Percentiles rank a stretch among this genome's conserved stretches.
phyloP scores from a whole-genome alignment of 1,284 basidiomycete species.

The Ustilago shanxiensis region DNA sequence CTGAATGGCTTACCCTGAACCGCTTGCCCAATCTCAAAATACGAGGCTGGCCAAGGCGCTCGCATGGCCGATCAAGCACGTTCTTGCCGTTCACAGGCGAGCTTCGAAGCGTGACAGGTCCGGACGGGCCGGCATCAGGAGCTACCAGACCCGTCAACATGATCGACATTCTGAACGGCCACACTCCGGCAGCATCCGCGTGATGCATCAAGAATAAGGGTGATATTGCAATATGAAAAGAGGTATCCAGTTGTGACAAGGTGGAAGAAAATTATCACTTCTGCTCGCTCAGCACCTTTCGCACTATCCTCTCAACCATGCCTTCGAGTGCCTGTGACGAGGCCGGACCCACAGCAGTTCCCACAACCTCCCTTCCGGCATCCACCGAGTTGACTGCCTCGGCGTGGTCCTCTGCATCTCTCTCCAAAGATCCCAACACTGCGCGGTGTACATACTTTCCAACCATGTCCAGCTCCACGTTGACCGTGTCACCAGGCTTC shows the following conservation, averaged over 20 bases:
- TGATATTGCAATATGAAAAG: background rate
- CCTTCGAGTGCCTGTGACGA: conserved; percentile 47
- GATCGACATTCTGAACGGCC: conserved; percentile 16
- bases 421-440: conserved; percentile 53
- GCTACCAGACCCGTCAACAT: conserved; percentile 2
- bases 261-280: too few relatives aligned
- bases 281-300: conserved; percentile 50
- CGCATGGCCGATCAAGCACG: background rate
- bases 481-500: conserved; percentile 65
- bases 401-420: conserved; percentile 37
- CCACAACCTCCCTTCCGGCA: conserved; percentile 35
- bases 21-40: conserved; percentile 9
- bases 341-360: conserved; percentile 30
- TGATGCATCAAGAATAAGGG: background rate
- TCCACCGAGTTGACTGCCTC: conserved; percentile 33
- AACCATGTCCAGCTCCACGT: conserved; percentile 69
- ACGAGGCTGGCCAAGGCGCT: background rate
- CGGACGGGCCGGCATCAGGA: background rate
- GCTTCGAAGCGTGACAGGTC: background rate
- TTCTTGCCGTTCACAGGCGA: background rate
- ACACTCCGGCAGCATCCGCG: background rate
- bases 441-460: conserved; percentile 68
- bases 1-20: conserved; percentile 19
- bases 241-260: too few relatives aligned
- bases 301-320: conserved; percentile 53